Evolutionary conservation across 2,329 filamentous ascomycete genomes (phyloP).

Genomic region (Talaromyces sp.): DNA sequence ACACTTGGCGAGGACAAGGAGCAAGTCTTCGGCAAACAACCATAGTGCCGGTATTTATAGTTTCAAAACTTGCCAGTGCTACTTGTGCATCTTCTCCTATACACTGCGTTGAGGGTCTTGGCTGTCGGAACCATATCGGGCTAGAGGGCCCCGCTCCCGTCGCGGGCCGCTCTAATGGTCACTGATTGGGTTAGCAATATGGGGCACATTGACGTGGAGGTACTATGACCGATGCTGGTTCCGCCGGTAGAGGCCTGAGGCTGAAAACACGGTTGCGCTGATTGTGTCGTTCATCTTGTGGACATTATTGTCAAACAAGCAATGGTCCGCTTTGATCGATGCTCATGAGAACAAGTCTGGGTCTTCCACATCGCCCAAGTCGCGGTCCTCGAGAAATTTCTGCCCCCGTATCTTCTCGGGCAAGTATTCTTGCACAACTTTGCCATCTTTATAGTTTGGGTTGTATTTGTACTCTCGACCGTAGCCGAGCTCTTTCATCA

Average conservation of each 20-base stretch:
- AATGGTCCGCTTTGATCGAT: neutral
- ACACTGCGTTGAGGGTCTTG: neutral
- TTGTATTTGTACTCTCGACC: conserved; percentile 95
- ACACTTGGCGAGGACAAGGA: neutral
- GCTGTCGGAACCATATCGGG: neutral
- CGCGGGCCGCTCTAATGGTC: neutral
- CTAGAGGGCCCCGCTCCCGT: neutral
- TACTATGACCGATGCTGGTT: neutral
- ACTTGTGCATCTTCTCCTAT: neutral
- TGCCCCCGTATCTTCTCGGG: conserved; percentile 68
- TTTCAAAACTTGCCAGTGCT: neutral
- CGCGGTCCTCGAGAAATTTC: conserved; percentile 70
- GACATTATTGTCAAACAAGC: neutral
- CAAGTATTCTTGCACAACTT: conserved; percentile 83
- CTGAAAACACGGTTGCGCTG: neutral
- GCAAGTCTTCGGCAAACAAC: neutral
- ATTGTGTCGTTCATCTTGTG: neutral
- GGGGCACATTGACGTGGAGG: neutral
- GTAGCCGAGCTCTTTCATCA: conserved; percentile 92
- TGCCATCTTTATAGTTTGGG: conserved; percentile 78
- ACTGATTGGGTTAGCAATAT: neutral
- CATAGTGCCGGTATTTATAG: neutral
- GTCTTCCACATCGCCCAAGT: conserved; percentile 76
- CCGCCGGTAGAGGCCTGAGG: neutral
- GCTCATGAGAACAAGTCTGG: conserved; percentile 46